These are phyloP conservation scores for Cystoisospora suis DNA, from an alignment of 169 alveolate genomes.

Conservation along the genomic window DNA sequence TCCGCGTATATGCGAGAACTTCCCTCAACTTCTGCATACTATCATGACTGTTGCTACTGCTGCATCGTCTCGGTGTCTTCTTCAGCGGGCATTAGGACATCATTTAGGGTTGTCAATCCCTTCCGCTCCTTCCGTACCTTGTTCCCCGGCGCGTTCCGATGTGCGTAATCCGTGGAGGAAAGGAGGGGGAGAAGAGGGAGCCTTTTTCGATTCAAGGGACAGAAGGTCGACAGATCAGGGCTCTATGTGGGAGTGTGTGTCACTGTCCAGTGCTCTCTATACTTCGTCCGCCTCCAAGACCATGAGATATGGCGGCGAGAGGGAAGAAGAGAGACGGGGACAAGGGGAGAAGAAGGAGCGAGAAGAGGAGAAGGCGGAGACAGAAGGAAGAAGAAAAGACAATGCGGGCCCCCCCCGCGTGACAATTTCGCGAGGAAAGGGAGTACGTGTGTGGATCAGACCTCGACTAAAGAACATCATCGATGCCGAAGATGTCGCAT, in stretches of 20 bases:
- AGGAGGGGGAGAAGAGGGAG: no score
- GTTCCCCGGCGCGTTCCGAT: no score
- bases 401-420: neutral
- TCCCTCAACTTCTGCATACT: neutral
- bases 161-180: no score
- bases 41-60: neutral
- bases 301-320: no score
- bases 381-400: neutral
- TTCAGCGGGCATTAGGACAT: neutral
- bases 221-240: no score
- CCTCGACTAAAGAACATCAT: neutral
- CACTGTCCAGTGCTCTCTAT: no score
- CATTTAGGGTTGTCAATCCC: slow-evolving; percentile 4
- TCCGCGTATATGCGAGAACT: neutral
- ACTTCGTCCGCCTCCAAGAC: no score
- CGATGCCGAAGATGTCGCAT: slow-evolving; percentile 10
- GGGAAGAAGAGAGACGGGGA: neutral
- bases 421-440: neutral
- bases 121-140: neutral
- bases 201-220: no score
- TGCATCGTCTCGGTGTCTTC: neutral
- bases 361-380: neutral
- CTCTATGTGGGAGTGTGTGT: no score
- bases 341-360: neutral
- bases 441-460: slow-evolving; percentile 2